These are phyloP conservation scores for Scenedesmus sp. DNA, from an alignment of 163 green algal genomes.

Conservation along the genomic window DNA sequence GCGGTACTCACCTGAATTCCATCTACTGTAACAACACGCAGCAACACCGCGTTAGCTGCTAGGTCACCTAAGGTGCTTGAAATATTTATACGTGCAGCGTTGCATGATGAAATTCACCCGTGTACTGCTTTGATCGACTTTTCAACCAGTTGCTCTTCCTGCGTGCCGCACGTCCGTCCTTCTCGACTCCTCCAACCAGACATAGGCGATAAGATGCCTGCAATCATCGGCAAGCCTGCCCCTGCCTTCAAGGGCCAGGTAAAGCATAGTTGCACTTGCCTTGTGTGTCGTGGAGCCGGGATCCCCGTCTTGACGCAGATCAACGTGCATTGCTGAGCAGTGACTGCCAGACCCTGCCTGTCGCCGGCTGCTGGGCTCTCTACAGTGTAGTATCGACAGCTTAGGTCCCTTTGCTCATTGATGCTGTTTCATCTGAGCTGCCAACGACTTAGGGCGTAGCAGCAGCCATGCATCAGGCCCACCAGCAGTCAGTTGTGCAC, in stretches of 20 bases:
- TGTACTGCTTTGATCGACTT: background rate
- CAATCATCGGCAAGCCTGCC: slow-evolving; percentile 64
- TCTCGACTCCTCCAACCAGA: slow-evolving; percentile 8
- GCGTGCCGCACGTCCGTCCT: background rate
- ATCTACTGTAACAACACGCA: background rate
- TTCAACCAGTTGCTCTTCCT: background rate
- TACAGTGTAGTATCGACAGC: background rate
- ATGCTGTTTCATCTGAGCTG: background rate
- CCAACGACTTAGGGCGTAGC: background rate
- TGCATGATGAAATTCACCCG: background rate
- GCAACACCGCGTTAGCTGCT: background rate
- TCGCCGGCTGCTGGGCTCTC: background rate
- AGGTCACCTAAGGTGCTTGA: background rate
- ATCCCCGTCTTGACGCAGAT: background rate
- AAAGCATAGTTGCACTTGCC: background rate
- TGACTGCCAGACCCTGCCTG: background rate
- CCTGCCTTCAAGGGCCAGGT: slow-evolving; percentile 72
- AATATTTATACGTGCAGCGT: background rate
- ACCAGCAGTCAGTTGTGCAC: background rate
- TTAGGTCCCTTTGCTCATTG: background rate
- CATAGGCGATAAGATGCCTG: slow-evolving; percentile 47
- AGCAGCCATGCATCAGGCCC: slow-evolving; percentile 2
- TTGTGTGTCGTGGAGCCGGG: background rate
- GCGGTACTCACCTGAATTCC: background rate
- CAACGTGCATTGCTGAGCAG: background rate